phyloP scores from a whole-genome alignment of 202 grass and related monocot genomes.

The Panicum virgatum region DNA sequence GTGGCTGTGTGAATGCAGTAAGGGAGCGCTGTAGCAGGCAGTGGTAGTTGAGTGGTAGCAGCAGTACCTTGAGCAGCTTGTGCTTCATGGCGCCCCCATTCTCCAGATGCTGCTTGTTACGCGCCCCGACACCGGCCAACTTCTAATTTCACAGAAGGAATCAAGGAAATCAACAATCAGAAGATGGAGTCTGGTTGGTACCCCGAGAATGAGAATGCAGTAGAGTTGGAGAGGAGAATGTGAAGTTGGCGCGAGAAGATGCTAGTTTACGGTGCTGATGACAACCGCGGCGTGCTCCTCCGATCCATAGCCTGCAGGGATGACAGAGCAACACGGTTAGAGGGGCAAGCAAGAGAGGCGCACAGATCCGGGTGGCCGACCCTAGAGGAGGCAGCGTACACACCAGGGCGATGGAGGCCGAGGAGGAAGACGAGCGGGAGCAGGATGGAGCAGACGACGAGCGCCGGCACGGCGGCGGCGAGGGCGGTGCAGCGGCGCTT shows the following conservation, averaged over 20 bases:
- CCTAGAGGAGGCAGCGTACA: neutral
- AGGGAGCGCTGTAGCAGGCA: neutral
- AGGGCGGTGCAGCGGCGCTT: conserved; percentile 57
- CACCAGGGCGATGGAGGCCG: conserved; percentile 55
- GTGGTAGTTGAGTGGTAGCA: neutral
- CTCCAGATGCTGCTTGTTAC: conserved; percentile 45
- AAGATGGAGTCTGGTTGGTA: neutral
- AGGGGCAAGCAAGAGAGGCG: neutral
- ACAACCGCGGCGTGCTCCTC: conserved; percentile 26
- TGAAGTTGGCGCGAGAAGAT: neutral
- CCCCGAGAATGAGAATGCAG: neutral
- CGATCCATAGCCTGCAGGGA: conserved; percentile 21
- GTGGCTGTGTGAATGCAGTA: neutral
- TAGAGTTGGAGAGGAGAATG: no score
- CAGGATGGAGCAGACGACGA: conserved; percentile 65
- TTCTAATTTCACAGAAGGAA: conserved; percentile 23
- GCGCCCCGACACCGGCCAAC: conserved; percentile 23
- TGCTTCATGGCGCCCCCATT: conserved; percentile 28
- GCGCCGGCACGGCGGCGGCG: conserved; percentile 55
- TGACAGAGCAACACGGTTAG: neutral
- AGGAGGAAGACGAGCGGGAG: conserved; percentile 45
- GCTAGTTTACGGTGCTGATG: conserved; percentile 5
- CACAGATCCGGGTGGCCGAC: conserved; percentile 2
- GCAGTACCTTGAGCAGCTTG: conserved; percentile 49
- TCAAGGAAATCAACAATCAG: neutral